A percentile compares a stretch with the other conserved stretches of the same genome.
These are phyloP conservation scores for Lasiodiplodia hormozganensis DNA, from an alignment of 2,329 filamentous ascomycete species.

Conservation along the genomic window DNA sequence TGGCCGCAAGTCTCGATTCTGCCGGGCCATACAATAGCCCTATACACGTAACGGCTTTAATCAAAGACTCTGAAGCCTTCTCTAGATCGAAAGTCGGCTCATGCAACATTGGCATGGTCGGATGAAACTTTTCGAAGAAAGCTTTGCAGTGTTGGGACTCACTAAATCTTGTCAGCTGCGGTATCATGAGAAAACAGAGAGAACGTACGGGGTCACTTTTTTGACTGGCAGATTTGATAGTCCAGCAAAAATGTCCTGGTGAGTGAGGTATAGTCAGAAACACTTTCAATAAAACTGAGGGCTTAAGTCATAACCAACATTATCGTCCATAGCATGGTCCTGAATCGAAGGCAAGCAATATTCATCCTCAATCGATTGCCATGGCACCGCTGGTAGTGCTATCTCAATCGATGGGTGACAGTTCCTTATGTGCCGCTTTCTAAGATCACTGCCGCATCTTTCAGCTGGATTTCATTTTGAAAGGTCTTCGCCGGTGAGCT, in stretches of 20 bases:
- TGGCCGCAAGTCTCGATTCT: background rate
- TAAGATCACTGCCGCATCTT: background rate
- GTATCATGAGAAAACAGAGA: too few species aligned
- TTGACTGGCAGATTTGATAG: background rate
- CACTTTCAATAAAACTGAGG: background rate
- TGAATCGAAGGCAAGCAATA: background rate
- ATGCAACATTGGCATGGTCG: background rate
- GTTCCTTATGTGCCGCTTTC: conserved; percentile 2
- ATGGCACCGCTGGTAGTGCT: background rate
- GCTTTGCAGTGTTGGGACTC: background rate
- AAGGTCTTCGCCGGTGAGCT: background rate
- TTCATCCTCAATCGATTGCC: conserved; percentile 9
- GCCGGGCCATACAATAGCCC: background rate
- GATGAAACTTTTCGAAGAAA: background rate
- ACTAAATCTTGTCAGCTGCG: background rate
- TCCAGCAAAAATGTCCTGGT: background rate
- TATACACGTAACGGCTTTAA: background rate
- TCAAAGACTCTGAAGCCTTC: background rate
- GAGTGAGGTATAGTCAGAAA: background rate
- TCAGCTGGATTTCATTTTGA: fast-evolving
- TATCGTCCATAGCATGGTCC: background rate
- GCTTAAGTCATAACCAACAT: background rate
- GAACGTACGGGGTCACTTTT: background rate
- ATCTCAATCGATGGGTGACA: conserved; percentile 10
- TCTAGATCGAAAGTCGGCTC: background rate